Conservation (phyloP, 768 basidiomycete genomes). For the Mycena metata region DNA sequence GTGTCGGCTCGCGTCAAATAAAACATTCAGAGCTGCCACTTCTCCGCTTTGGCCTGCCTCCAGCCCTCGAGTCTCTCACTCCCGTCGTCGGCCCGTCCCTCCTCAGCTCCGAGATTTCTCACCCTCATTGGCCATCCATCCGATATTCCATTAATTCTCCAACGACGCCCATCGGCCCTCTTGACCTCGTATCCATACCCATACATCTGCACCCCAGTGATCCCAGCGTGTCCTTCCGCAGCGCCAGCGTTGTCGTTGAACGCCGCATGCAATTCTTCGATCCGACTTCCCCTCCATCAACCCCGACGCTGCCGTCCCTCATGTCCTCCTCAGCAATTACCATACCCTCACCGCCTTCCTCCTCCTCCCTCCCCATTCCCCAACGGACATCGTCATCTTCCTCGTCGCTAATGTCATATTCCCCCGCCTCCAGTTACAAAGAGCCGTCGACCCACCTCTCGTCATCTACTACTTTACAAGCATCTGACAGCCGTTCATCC, state of each 20-base stretch:
- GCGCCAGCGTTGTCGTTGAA: conserved; percentile 75
- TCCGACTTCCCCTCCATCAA: conserved; percentile 41
- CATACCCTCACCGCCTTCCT: conserved; percentile 38
- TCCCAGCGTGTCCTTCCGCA: conserved; percentile 68
- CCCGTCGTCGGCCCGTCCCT: conserved; percentile 49
- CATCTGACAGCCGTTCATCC: conserved; percentile 24
- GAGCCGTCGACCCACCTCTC: conserved; percentile 33
- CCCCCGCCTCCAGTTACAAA: conserved; percentile 34
- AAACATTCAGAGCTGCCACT: conserved; percentile 81
- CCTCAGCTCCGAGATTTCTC: conserved; percentile 60
- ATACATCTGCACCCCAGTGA: conserved; percentile 74
- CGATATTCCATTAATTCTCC: conserved; percentile 73
- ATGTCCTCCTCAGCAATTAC: conserved; percentile 36
- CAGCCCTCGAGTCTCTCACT: conserved; percentile 53
- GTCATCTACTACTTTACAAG: conserved; percentile 38
- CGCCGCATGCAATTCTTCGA: conserved; percentile 71
- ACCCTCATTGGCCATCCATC: conserved; percentile 69
- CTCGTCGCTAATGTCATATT: conserved; percentile 42
- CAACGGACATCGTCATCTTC: conserved; percentile 51
- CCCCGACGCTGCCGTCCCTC: conserved; percentile 42
- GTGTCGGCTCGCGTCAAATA: conserved; percentile 76
- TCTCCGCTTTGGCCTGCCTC: conserved; percentile 76
- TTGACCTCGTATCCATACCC: conserved; percentile 77
- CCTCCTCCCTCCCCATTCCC: conserved; percentile 38
- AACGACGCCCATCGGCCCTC: conserved; percentile 73